A percentile compares a stretch with the other conserved stretches of the same genome.
Conservation (phyloP, 1,284 basidiomycete genomes). For the Malassezia psittaci region DNA sequence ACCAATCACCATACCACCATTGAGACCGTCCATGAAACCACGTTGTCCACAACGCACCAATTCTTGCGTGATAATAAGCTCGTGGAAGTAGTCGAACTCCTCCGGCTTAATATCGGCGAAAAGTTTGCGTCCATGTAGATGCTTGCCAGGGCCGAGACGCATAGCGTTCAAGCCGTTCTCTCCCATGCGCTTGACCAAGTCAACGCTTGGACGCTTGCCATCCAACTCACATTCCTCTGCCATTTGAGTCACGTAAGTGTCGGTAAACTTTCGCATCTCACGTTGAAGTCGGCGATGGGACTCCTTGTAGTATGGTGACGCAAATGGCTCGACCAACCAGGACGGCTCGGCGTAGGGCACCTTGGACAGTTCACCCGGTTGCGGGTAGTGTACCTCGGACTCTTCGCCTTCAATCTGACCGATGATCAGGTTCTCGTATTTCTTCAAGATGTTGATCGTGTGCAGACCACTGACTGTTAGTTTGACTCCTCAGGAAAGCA, state of each 20-base stretch:
- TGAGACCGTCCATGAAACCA: constrained; percentile 47
- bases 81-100: constrained; percentile 76
- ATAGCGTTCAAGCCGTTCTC: constrained; percentile 61
- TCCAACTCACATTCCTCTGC: constrained; percentile 43
- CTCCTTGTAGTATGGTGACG: constrained; percentile 49
- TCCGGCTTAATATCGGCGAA: constrained; percentile 79
- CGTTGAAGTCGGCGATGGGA: constrained; percentile 47
- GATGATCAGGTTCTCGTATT: constrained; percentile 38
- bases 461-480: constrained; percentile 33
- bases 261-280: constrained; percentile 46
- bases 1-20: constrained; percentile 50
- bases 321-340: constrained; percentile 36
- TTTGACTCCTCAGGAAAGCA: neutral
- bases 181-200: constrained; percentile 48
- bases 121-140: constrained; percentile 68
- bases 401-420: constrained; percentile 42
- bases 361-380: constrained; percentile 32
- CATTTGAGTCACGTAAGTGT: constrained; percentile 18
- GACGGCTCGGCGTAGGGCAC: constrained; percentile 46
- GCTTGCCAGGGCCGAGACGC: constrained; percentile 69
- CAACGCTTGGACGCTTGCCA: constrained; percentile 41
- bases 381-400: constrained; percentile 28
- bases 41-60: constrained; percentile 65
- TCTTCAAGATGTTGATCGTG: constrained; percentile 39
- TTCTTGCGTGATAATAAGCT: constrained; percentile 73